Conservation (phyloP, 345 rosid genomes). For the Moringa oleifera region DNA sequence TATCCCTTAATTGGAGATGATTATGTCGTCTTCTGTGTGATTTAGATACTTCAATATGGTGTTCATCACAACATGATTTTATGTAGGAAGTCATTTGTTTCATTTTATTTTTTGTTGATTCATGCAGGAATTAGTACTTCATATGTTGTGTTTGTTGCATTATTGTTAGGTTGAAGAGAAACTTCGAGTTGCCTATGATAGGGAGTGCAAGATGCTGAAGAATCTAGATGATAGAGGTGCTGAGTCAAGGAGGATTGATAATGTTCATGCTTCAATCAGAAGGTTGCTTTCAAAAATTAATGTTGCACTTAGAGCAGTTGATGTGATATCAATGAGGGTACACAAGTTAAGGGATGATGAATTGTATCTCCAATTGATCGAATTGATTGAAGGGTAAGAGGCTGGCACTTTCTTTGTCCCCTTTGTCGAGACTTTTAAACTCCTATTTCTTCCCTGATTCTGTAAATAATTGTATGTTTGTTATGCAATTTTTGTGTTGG, state of each 20-base stretch:
- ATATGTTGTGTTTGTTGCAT: not conserved
- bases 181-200: slow-evolving; percentile 21
- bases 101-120: too few species aligned
- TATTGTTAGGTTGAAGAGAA: slow-evolving; percentile 11
- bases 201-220: slow-evolving; percentile 10
- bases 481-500: too few species aligned
- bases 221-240: slow-evolving; percentile 20
- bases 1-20: not conserved
- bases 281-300: slow-evolving; percentile 7
- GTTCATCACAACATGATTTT: too few species aligned
- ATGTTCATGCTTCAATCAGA: slow-evolving; percentile 13
- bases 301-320: slow-evolving; percentile 14
- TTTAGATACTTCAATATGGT: not conserved
- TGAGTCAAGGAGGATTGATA: slow-evolving; percentile 6
- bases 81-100: not conserved
- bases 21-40: not conserved
- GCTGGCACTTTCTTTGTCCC: not conserved
- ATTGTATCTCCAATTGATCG: slow-evolving; percentile 15
- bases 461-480: too few species aligned
- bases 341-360: slow-evolving; percentile 28
- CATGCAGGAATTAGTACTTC: not conserved
- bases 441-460: too few species aligned
- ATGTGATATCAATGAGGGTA: slow-evolving; percentile 19
- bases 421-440: too few species aligned
- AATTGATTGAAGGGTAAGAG: slow-evolving; percentile 13